Evolutionary conservation across 2,329 filamentous ascomycete species (phyloP).

Genomic region (Reticulascus tulasneorum): DNA sequence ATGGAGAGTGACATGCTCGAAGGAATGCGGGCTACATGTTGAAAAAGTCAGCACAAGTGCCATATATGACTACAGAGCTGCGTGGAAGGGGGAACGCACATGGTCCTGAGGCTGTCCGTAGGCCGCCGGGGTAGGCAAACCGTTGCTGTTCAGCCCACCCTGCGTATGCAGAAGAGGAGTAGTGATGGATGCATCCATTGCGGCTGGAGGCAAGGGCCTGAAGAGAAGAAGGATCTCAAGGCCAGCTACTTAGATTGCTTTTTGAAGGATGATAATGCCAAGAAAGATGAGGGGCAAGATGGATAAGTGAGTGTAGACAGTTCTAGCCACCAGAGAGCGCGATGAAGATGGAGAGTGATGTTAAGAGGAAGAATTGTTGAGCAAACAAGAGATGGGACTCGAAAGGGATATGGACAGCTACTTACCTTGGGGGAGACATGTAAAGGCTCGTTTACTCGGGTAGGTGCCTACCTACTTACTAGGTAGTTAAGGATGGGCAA

Average conservation of each 20-base stretch:
- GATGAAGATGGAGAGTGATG: neutral
- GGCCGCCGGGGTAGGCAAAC: slow-evolving; percentile 11
- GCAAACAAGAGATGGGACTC: neutral
- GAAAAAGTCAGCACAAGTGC: slow-evolving; percentile 12
- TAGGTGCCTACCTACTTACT: too few relatives aligned
- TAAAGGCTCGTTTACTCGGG: too few relatives aligned
- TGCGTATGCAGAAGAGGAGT: slow-evolving; percentile 16
- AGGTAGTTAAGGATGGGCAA: too few relatives aligned
- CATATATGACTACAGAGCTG: neutral
- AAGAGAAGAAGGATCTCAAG: slow-evolving; percentile 5
- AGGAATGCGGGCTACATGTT: slow-evolving; percentile 43
- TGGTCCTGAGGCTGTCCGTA: slow-evolving; percentile 20
- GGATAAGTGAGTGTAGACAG: neutral
- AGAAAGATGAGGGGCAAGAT: neutral
- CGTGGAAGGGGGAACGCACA: slow-evolving; percentile 18
- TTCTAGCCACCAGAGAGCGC: neutral
- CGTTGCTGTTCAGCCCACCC: slow-evolving; percentile 1
- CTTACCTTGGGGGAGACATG: too few relatives aligned
- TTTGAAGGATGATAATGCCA: neutral
- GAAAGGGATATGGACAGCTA: neutral
- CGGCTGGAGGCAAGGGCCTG: neutral
- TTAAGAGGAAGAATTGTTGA: neutral
- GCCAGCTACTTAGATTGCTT: neutral
- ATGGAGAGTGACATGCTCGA: slow-evolving; percentile 48
- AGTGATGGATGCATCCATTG: slow-evolving; percentile 12